These are phyloP conservation scores for Pythium myriotylum DNA, from an alignment of 352 stramenopile species.

Conservation along the genomic window DNA sequence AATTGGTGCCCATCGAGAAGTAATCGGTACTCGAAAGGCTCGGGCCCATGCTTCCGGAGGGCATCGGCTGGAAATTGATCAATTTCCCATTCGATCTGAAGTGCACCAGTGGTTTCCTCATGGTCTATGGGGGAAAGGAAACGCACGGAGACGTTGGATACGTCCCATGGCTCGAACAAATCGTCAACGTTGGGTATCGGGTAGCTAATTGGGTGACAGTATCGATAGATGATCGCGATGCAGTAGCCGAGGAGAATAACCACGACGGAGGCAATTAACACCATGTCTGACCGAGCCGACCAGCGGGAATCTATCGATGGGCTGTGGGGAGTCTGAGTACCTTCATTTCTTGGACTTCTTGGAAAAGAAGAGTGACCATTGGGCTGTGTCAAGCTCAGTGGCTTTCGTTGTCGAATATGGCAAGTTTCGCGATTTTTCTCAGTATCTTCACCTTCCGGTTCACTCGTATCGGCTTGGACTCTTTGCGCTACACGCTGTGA, in stretches of 20 bases:
- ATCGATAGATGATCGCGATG: conserved; percentile 44
- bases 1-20: conserved; percentile 39
- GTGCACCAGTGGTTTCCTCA: conserved; percentile 15
- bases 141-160: conserved; percentile 46
- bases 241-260: conserved; percentile 42
- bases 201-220: conserved; percentile 38
- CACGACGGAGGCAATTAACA: conserved; percentile 21
- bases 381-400: too few species aligned
- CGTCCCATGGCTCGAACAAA: conserved; percentile 42
- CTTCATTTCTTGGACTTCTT: too few species aligned
- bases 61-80: conserved; percentile 39
- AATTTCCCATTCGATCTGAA: conserved; percentile 50
- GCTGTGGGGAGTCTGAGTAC: too few species aligned
- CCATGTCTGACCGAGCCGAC: background rate
- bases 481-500: too few species aligned
- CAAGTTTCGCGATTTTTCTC: background rate
- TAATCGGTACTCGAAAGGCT: conserved; percentile 50
- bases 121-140: conserved; percentile 37
- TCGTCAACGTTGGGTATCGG: conserved; percentile 38
- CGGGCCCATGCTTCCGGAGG: conserved; percentile 39
- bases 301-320: background rate
- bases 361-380: too few species aligned
- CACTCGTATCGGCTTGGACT: background rate
- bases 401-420: too few species aligned
- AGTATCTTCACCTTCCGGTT: conserved; percentile 17